Evolutionary conservation across 2,329 filamentous ascomycete species (phyloP), one percentile per base, ranked within the genome.

Genomic region (Apiospora phragmitis): DNA sequence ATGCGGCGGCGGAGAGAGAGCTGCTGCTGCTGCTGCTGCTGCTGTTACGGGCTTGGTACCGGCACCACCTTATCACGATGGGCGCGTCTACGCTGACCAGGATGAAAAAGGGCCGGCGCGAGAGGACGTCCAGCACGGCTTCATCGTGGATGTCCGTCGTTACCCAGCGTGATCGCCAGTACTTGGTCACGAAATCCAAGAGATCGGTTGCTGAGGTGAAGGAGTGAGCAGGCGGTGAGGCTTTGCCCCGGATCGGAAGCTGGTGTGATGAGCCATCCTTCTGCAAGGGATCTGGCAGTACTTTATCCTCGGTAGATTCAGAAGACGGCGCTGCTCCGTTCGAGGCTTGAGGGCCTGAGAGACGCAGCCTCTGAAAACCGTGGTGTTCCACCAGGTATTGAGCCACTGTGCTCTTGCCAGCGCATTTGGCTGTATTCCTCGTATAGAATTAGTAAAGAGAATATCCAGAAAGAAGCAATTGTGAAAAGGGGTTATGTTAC

Each of bases 41-140:
- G 51, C 38, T 41, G 24, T 26, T 41, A 12, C 69, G 86, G 71
- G 87, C 81, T 73, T 89, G 90, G 84, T 93, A 94, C 65, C 96
- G 92, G 76, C 88, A 87, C 93, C 94, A 98, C 68, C 96, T 92
- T 62, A 95, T 85, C 67, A 89, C 92, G 65, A 98, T 87, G 1
- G 96, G 96, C 5, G 95, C 95, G 81, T 98, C 95, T 66, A 98
- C 91, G 80, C 94, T 95, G 77, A 99, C 86, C 43, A 98, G 89
- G 67, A 99, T 88, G 85, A 98, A 98, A 84, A 97, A 98, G 0
- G 96, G 96, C 9, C 96, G 89, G 26, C 91, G 88, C 71, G 91
- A 84, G 68, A 98, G 90, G 32, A 90, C 87, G 76, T 98, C 93
- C 5, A 97, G 88, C 9, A 92, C 88, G 3, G 81, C 80, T 75